phyloP scores from a whole-genome alignment of 2,329 filamentous ascomycete species.

The Aureobasidium pullulans region DNA sequence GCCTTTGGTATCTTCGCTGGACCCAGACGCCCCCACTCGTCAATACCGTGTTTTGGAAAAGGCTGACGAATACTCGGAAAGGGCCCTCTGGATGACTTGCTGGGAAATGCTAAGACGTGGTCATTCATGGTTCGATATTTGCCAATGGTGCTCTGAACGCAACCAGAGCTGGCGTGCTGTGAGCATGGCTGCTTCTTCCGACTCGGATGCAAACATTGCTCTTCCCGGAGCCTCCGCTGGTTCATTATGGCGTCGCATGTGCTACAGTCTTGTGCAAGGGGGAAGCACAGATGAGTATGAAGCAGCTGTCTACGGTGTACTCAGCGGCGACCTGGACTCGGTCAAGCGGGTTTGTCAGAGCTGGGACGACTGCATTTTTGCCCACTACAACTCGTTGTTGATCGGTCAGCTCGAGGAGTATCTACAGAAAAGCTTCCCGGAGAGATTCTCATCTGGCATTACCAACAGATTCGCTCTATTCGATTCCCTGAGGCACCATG shows the following conservation, averaged over 20 bases:
- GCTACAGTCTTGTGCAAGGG: slow-evolving; percentile 61
- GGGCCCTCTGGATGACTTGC: slow-evolving; percentile 85
- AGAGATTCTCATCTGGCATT: slow-evolving; percentile 47
- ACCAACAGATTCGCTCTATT: slow-evolving; percentile 55
- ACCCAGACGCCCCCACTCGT: slow-evolving; percentile 80
- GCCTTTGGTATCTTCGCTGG: slow-evolving; percentile 74
- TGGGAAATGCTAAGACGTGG: slow-evolving; percentile 88
- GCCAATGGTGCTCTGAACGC: slow-evolving; percentile 77
- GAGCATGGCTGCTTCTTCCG: slow-evolving; percentile 65
- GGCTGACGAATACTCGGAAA: slow-evolving; percentile 82
- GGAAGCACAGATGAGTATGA: slow-evolving; percentile 70
- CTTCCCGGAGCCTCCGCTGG: slow-evolving; percentile 34
- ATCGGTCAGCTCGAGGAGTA: slow-evolving; percentile 73
- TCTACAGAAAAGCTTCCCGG: slow-evolving; percentile 48
- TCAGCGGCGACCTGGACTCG: slow-evolving; percentile 76
- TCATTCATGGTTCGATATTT: slow-evolving; percentile 63
- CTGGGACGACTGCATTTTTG: slow-evolving; percentile 84
- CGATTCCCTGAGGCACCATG: slow-evolving; percentile 57
- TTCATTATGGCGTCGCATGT: slow-evolving; percentile 68
- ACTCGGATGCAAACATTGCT: slow-evolving; percentile 30
- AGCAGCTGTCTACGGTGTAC: slow-evolving; percentile 78
- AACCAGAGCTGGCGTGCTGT: slow-evolving; percentile 86
- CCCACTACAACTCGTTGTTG: slow-evolving; percentile 78
- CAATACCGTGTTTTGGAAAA: slow-evolving; percentile 70
- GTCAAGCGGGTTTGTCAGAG: slow-evolving; percentile 68